Evolutionary conservation across 805 yeast genomes (phyloP).

Genomic region (Candida piceae): DNA sequence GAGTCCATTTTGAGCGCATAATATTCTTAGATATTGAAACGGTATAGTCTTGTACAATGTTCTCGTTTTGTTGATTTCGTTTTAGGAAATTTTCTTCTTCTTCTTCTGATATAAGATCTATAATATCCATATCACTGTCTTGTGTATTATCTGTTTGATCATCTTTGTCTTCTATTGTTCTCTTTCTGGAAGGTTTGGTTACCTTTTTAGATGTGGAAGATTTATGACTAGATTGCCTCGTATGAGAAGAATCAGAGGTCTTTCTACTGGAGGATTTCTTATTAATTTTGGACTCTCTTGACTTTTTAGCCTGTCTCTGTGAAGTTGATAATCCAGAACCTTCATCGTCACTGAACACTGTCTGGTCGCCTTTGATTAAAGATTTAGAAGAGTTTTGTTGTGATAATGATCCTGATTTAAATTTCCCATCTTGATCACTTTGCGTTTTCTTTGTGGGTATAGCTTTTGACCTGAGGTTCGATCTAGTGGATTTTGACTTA

Average conservation of each 20-base stretch:
- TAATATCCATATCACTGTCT: neutral
- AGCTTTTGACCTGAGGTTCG: neutral
- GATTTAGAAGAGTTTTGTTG: slow-evolving; percentile 8
- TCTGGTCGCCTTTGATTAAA: slow-evolving; percentile 15
- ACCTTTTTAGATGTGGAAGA: too few species aligned
- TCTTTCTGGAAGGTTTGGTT: too few species aligned
- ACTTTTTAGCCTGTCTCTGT: neutral
- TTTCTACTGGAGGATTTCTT: neutral
- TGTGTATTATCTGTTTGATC: neutral
- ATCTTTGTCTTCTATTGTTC: neutral
- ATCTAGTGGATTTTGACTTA: too few species aligned
- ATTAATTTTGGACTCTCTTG: neutral
- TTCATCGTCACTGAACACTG: slow-evolving; percentile 19
- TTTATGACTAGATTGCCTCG: too few species aligned
- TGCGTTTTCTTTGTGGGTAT: neutral
- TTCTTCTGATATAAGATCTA: slow-evolving; percentile 2
- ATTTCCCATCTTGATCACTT: too few species aligned
- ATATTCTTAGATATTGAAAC: slow-evolving; percentile 8
- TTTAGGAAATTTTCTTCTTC: slow-evolving; percentile 7
- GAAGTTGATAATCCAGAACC: slow-evolving; percentile 1
- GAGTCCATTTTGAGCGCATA: slow-evolving; percentile 18
- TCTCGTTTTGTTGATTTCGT: slow-evolving; percentile 1
- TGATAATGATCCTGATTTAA: slow-evolving; percentile 1
- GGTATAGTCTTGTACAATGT: slow-evolving; percentile 10
- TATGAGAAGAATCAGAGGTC: too few species aligned